phyloP scores from a whole-genome alignment of 2,329 filamentous ascomycete species.

The Emmonsia crescens region DNA sequence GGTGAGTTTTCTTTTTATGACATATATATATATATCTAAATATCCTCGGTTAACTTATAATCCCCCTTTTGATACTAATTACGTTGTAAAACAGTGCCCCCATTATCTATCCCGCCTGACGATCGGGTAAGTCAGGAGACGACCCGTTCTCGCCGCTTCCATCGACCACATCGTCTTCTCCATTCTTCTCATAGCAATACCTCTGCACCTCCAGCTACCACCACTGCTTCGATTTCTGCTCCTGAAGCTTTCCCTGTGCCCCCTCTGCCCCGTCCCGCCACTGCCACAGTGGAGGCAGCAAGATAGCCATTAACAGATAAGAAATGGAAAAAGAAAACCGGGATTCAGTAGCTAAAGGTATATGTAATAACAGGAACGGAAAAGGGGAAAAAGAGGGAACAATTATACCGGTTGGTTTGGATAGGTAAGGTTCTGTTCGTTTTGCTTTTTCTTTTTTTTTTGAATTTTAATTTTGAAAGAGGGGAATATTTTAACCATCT shows the following conservation, averaged over 20 bases:
- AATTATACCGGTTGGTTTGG: not conserved
- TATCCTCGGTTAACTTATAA: too few species aligned
- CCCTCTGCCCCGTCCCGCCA: not conserved
- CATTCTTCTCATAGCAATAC: not conserved
- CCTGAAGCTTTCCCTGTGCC: not conserved
- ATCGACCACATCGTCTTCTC: not conserved
- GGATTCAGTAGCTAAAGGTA: not conserved
- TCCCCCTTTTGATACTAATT: not conserved
- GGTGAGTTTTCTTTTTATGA: conserved; percentile 26
- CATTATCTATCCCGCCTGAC: not conserved
- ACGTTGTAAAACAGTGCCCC: not conserved
- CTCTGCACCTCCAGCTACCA: not conserved
- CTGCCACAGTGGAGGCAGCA: not conserved
- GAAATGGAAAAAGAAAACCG: not conserved
- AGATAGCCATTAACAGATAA: not conserved
- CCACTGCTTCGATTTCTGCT: not conserved
- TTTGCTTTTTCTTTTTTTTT: not conserved
- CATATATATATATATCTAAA: not conserved
- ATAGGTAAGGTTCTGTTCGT: not conserved
- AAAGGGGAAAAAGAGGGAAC: not conserved
- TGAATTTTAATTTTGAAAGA: not conserved
- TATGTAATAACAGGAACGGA: not conserved
- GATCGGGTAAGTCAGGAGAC: not conserved
- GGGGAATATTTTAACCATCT: not conserved
- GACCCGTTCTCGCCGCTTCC: not conserved